These are phyloP conservation scores for Boletus sp. DNA, from an alignment of 768 basidiomycete species.

Conservation along the genomic window DNA sequence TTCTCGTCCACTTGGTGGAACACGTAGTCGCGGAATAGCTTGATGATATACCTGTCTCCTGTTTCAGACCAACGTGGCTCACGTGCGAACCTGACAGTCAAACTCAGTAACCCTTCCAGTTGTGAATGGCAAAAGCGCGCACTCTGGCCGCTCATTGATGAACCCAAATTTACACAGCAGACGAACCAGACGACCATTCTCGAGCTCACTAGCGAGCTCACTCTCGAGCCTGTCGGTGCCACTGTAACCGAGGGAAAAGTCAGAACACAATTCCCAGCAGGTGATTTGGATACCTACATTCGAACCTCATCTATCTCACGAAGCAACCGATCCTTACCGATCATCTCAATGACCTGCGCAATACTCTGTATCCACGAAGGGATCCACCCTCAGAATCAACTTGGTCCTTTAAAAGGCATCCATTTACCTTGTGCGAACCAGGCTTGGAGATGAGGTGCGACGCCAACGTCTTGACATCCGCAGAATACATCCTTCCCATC, in stretches of 20 bases:
- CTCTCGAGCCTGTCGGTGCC: conserved; percentile 78
- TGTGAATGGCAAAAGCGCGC: conserved; percentile 30
- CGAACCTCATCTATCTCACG: conserved; percentile 84
- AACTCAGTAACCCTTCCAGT: background rate
- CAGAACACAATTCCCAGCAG: background rate
- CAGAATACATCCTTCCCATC: conserved; percentile 69
- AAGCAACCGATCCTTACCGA: conserved; percentile 59
- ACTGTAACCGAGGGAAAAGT: conserved; percentile 38
- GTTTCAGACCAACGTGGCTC: conserved; percentile 98
- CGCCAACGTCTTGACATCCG: conserved; percentile 78
- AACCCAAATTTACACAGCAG: conserved; percentile 93
- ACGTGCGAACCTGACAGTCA: conserved; percentile 75
- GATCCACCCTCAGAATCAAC: background rate
- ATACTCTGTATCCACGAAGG: conserved; percentile 49
- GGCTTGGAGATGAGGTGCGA: conserved; percentile 76
- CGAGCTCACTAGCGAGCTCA: conserved; percentile 84
- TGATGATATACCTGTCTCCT: conserved; percentile 96
- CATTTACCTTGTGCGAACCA: conserved; percentile 54
- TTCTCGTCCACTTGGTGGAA: conserved; percentile 96
- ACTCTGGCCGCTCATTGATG: conserved; percentile 99
- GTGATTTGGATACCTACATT: conserved; percentile 45
- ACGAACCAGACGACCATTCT: conserved; percentile 89
- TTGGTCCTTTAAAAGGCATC: background rate
- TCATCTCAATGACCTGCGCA: conserved; percentile 76
- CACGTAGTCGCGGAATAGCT: conserved; percentile 96